Evolutionary conservation across 352 stramenopile species (phyloP).

Genomic region (Globisporangium splendens): DNA sequence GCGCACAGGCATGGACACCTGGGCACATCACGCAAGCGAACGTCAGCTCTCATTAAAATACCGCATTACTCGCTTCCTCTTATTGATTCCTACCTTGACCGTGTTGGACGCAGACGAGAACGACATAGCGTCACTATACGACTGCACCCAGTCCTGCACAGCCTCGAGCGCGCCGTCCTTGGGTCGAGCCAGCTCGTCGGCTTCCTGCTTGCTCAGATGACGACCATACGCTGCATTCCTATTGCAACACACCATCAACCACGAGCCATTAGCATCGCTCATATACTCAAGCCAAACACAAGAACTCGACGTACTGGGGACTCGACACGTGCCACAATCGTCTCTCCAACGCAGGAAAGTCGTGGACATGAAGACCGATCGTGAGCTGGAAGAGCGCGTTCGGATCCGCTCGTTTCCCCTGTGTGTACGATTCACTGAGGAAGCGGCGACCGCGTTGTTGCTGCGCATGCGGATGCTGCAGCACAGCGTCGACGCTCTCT

Average conservation of each 20-base stretch:
- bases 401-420: slow-evolving; percentile 24
- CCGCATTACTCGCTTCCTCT: neutral
- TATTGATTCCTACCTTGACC: slow-evolving; percentile 18
- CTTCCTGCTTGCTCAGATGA: slow-evolving; percentile 41
- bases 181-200: slow-evolving; percentile 39
- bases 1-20: slow-evolving; percentile 39
- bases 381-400: slow-evolving; percentile 47
- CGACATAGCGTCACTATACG: slow-evolving; percentile 10
- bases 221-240: slow-evolving; percentile 53
- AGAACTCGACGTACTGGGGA: slow-evolving; percentile 35
- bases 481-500: neutral
- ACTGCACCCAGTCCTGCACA: slow-evolving; percentile 43
- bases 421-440: slow-evolving; percentile 28
- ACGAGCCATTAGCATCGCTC: neutral
- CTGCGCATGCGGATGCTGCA: neutral
- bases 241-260: neutral
- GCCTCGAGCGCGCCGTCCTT: slow-evolving; percentile 38
- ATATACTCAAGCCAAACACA: neutral
- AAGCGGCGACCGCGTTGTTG: slow-evolving; percentile 9
- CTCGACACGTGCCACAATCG: slow-evolving; percentile 52
- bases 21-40: neutral
- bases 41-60: neutral
- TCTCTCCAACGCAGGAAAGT: slow-evolving; percentile 52
- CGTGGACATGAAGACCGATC: slow-evolving; percentile 39
- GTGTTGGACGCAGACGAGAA: slow-evolving; percentile 45